These are phyloP conservation scores for Backusella australiensis DNA, from an alignment of 192 early-diverging fungal genomes.

Conservation along the genomic window DNA sequence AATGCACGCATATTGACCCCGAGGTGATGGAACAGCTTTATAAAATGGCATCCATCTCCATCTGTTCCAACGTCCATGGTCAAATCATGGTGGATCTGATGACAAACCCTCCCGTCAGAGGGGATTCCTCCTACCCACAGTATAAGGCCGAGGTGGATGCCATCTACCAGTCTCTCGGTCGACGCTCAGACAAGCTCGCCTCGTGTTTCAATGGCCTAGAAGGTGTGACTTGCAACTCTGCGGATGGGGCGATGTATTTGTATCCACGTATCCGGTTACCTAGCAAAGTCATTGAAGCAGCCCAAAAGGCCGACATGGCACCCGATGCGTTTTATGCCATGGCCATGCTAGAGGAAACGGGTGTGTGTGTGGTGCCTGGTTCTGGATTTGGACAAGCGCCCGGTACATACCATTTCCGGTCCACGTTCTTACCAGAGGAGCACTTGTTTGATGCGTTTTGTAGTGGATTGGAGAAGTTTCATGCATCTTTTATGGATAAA, in stretches of 20 bases:
- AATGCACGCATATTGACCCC: slow-evolving; percentile 77
- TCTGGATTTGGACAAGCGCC: slow-evolving; percentile 88
- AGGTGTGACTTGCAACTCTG: slow-evolving; percentile 82
- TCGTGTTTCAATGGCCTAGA: slow-evolving; percentile 78
- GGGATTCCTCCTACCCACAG: slow-evolving; percentile 68
- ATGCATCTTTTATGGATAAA: slow-evolving; percentile 73
- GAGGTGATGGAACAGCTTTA: slow-evolving; percentile 80
- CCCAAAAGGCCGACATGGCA: slow-evolving; percentile 59
- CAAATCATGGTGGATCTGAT: slow-evolving; percentile 93
- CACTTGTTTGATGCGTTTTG: slow-evolving; percentile 91
- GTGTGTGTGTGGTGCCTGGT: slow-evolving; percentile 95
- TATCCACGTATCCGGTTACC: slow-evolving; percentile 86
- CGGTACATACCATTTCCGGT: slow-evolving; percentile 92
- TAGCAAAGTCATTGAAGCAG: slow-evolving; percentile 71
- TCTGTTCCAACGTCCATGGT: slow-evolving; percentile 92
- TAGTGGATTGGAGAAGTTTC: slow-evolving; percentile 70
- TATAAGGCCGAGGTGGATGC: slow-evolving; percentile 68
- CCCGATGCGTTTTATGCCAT: slow-evolving; percentile 92
- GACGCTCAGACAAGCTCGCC: slow-evolving; percentile 73
- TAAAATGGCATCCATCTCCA: slow-evolving; percentile 87
- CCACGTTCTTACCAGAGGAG: slow-evolving; percentile 95
- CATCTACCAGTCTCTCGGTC: slow-evolving; percentile 77
- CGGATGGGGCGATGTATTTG: slow-evolving; percentile 95
- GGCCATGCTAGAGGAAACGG: slow-evolving; percentile 89
- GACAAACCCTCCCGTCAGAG: slow-evolving; percentile 81